These are phyloP conservation scores for Entrophospora sp. DNA, from an alignment of 192 early-diverging fungal species.

Conservation along the genomic window DNA sequence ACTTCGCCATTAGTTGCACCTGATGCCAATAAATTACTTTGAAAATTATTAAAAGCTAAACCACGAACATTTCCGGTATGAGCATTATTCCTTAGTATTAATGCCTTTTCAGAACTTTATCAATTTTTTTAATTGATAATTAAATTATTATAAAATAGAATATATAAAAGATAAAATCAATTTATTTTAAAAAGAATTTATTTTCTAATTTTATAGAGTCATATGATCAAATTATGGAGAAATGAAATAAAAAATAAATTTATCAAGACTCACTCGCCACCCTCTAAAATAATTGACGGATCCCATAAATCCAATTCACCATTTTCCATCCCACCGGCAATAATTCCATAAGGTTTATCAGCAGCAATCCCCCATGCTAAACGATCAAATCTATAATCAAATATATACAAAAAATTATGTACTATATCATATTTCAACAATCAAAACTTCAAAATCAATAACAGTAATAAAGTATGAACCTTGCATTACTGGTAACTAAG, in stretches of 20 bases:
- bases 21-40: slow-evolving; percentile 76
- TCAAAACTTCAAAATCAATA: too few relatives aligned
- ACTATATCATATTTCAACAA: too few relatives aligned
- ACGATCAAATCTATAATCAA: slow-evolving; percentile 70
- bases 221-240: too few relatives aligned
- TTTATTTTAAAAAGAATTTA: too few relatives aligned
- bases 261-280: slow-evolving; percentile 42
- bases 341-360: slow-evolving; percentile 54
- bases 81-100: slow-evolving; percentile 57
- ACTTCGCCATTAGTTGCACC: slow-evolving; percentile 89
- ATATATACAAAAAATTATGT: too few relatives aligned
- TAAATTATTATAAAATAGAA: too few relatives aligned
- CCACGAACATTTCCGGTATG: slow-evolving; percentile 86
- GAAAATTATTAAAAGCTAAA: slow-evolving; percentile 82
- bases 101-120: slow-evolving; percentile 36
- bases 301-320: slow-evolving; percentile 87
- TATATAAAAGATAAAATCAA: background rate
- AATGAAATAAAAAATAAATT: too few relatives aligned
- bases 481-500: slow-evolving; percentile 43
- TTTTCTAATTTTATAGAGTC: too few relatives aligned
- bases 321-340: slow-evolving; percentile 94
- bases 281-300: slow-evolving; percentile 59
- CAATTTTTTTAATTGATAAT: too few relatives aligned
- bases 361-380: slow-evolving; percentile 68
- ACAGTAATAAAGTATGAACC: slow-evolving; percentile 40